Evolutionary conservation across 2,329 filamentous ascomycete species (phyloP).

Genomic region (Lasiodiplodia sp.): DNA sequence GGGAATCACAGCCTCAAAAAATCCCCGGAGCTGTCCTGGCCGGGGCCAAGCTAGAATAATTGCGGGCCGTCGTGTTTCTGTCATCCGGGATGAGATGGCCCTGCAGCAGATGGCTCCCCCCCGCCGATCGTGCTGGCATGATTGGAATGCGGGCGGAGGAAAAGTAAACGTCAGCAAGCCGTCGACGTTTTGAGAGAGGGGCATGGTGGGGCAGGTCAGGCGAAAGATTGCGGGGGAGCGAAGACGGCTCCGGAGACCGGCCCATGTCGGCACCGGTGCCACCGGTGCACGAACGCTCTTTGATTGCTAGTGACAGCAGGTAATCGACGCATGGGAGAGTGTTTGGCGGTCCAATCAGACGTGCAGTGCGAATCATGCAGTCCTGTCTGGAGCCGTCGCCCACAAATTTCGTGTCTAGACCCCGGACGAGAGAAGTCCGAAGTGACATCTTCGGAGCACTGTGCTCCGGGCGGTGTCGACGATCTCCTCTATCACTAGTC

Average conservation of each 20-base stretch:
- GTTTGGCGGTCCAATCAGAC: background rate
- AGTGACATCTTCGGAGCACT: background rate
- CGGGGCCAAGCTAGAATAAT: background rate
- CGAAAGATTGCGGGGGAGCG: slow-evolving; percentile 1
- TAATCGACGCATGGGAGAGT: background rate
- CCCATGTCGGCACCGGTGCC: background rate
- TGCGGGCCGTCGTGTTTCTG: background rate
- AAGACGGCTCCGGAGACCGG: background rate
- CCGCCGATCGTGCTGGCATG: background rate
- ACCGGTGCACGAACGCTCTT: no score
- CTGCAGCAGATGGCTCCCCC: background rate
- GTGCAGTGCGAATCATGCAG: background rate
- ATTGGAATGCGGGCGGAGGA: background rate
- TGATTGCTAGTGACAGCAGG: no score
- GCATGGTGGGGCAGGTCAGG: slow-evolving; percentile 2
- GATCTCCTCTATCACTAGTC: no score
- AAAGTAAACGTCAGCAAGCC: background rate
- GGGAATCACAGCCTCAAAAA: background rate
- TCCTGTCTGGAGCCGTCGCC: background rate
- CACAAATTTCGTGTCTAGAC: background rate
- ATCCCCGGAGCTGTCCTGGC: background rate
- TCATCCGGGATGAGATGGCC: background rate
- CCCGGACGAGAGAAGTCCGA: background rate
- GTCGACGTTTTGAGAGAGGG: background rate
- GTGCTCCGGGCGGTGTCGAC: background rate